These are phyloP conservation scores for Coniferiporia weirii DNA, from an alignment of 1,284 basidiomycete genomes.

Conservation along the genomic window DNA sequence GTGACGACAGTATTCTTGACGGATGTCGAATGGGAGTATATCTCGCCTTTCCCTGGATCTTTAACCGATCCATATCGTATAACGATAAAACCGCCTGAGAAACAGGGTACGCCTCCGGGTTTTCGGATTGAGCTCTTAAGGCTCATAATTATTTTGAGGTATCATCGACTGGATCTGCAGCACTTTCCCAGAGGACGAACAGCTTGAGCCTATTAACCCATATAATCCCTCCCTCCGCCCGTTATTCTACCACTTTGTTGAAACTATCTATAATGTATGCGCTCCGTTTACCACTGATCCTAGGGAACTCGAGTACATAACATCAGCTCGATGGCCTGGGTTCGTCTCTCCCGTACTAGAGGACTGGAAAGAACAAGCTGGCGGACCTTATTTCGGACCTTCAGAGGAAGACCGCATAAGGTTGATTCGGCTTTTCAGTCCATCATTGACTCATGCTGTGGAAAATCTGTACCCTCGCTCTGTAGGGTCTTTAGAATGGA, in stretches of 20 bases:
- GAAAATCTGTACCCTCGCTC: conserved; percentile 62
- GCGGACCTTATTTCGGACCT: conserved; percentile 32
- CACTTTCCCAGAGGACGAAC: conserved; percentile 31
- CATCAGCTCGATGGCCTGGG: conserved; percentile 75
- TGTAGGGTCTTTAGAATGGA: conserved; percentile 59
- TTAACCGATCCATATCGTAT: conserved; percentile 74
- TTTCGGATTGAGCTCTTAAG: background rate
- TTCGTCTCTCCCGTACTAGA: conserved; percentile 65
- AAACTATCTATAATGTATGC: conserved; percentile 59
- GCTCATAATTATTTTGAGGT: conserved; percentile 19
- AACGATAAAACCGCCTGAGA: conserved; percentile 52
- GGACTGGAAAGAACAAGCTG: conserved; percentile 34
- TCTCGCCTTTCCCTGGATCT: conserved; percentile 64
- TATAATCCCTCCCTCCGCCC: conserved; percentile 52
- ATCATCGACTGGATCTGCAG: conserved; percentile 33
- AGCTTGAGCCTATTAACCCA: conserved; percentile 25
- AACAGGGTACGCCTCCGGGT: conserved; percentile 45
- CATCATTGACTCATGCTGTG: conserved; percentile 54
- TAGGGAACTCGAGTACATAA: conserved; percentile 69
- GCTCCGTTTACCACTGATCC: conserved; percentile 63
- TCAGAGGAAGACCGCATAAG: conserved; percentile 58
- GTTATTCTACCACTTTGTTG: conserved; percentile 63
- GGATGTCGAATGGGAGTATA: conserved; percentile 66
- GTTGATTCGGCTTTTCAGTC: conserved; percentile 53
- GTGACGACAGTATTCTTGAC: conserved; percentile 65